Conservation (phyloP, 2,329 filamentous ascomycete genomes). For the Phialophora chinensis region DNA sequence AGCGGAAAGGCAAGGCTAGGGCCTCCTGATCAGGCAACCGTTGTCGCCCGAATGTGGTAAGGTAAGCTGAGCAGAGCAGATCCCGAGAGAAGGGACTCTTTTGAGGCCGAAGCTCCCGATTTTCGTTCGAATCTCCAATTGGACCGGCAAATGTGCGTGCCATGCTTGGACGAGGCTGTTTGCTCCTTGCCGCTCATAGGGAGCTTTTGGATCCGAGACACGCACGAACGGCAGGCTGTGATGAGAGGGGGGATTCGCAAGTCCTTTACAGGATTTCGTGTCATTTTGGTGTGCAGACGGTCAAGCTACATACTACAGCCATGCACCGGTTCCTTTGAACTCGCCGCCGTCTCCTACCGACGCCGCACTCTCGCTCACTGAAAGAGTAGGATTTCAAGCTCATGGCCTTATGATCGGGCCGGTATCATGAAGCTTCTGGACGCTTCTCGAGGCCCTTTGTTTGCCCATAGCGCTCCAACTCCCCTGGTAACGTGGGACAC, state of each 20-base stretch:
- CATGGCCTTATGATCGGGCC: neutral
- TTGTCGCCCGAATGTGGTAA: neutral
- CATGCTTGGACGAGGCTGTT: neutral
- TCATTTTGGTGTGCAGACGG: neutral
- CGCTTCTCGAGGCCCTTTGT: neutral
- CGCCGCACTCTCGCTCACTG: neutral
- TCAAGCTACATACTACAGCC: neutral
- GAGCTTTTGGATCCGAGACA: neutral
- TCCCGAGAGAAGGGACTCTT: neutral
- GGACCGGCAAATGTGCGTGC: neutral
- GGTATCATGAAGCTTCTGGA: neutral
- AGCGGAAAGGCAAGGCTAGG: neutral
- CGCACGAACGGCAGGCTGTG: neutral
- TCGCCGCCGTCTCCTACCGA: neutral
- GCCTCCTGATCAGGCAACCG: neutral
- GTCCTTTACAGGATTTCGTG: neutral
- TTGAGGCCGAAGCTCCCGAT: neutral
- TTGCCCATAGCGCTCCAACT: neutral
- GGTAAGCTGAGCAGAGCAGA: neutral
- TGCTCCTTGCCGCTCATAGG: neutral
- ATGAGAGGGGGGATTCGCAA: neutral
- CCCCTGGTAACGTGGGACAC: neutral
- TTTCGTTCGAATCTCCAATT: neutral
- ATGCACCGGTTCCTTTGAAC: neutral
- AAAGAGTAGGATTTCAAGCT: neutral